Base-by-base conservation (phyloP, 2,329 filamentous ascomycete genomes). In the Arthrobotrys musiformis region DNA sequence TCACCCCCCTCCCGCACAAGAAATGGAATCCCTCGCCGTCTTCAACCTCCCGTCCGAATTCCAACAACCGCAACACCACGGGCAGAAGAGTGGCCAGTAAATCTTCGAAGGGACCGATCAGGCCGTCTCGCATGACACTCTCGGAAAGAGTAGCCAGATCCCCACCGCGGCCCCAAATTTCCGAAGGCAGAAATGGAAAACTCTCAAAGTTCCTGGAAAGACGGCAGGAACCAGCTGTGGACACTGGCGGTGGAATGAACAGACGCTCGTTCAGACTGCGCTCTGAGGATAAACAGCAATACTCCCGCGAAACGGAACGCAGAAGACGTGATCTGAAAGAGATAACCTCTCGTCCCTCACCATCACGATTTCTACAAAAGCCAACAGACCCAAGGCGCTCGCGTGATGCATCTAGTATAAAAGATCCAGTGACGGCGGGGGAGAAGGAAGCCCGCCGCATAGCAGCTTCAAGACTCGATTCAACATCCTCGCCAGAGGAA, bases 121-220 rank as follows among this genome's bases (percentile, higher is more conserved):
- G 82, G 66, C 86, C 88, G 37, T 88, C 87, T 46, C 87, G 88
- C 61, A 89, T 89, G 88, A 85, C 88, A 30, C 84, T 90, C 5
- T 88, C 88, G 7, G 85, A 88, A 79, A 84, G 84, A 52, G 88
- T 89, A 24, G 84, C 85, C 40, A 84, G 84, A 76, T 68, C 84
- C 4, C 52, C 52, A 1, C 2, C 8, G 24, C 83, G 85, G 1
- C 54, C 42, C 26, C 83, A 85, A 1, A 50, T 37, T 24, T 82
- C 81, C 13, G 17, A n/a, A 8, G 37, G 7, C 13, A 19, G 46
- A 13, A 48, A 28, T 68, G 84, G 80, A 70, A 82, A 82, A 7
- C n/a, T n/a, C n/a, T 84, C 84, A 2, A 17, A 83, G 83, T 70
- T 83, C 1, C 11, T 24, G 6, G 89, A 69, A 85, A 84, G n/a